phyloP scores from a whole-genome alignment of 2,329 filamentous ascomycete species.

The Botrytis byssoidea region DNA sequence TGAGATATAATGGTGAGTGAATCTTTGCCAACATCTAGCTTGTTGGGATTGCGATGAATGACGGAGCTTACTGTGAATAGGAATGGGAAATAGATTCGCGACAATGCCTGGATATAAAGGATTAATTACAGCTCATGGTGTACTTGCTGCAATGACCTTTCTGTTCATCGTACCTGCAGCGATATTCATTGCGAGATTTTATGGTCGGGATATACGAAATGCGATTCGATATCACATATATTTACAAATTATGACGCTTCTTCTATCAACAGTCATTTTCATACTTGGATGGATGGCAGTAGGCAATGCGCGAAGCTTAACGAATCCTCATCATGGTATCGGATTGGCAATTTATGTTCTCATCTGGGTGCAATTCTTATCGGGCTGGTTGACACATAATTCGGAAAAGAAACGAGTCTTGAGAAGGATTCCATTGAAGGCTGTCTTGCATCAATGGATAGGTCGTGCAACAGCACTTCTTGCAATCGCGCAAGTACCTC shows the following conservation, averaged over 20 bases:
- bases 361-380: slow-evolving; percentile 68
- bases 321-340: slow-evolving; percentile 84
- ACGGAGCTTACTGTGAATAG: slow-evolving; percentile 37
- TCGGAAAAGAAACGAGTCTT: slow-evolving; percentile 45
- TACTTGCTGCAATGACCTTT: slow-evolving; percentile 71
- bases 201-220: slow-evolving; percentile 57
- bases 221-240: slow-evolving; percentile 72
- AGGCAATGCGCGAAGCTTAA: slow-evolving; percentile 66
- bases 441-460: slow-evolving; percentile 76
- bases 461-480: slow-evolving; percentile 76
- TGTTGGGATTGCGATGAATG: slow-evolving; percentile 23
- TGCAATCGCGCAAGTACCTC: slow-evolving; percentile 80
- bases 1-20: slow-evolving; percentile 73
- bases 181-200: slow-evolving; percentile 73
- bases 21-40: slow-evolving; percentile 25
- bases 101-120: slow-evolving; percentile 67
- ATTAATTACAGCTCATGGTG: slow-evolving; percentile 68
- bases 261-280: slow-evolving; percentile 69
- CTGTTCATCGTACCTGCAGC: slow-evolving; percentile 70
- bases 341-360: slow-evolving; percentile 75
- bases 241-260: slow-evolving; percentile 66
- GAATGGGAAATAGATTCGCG: slow-evolving; percentile 80
- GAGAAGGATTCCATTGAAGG: slow-evolving; percentile 40
- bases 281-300: slow-evolving; percentile 77
- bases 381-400: slow-evolving; percentile 59